Base-by-base conservation (phyloP, 2,329 filamentous ascomycete species). In the Penicillium freii region DNA sequence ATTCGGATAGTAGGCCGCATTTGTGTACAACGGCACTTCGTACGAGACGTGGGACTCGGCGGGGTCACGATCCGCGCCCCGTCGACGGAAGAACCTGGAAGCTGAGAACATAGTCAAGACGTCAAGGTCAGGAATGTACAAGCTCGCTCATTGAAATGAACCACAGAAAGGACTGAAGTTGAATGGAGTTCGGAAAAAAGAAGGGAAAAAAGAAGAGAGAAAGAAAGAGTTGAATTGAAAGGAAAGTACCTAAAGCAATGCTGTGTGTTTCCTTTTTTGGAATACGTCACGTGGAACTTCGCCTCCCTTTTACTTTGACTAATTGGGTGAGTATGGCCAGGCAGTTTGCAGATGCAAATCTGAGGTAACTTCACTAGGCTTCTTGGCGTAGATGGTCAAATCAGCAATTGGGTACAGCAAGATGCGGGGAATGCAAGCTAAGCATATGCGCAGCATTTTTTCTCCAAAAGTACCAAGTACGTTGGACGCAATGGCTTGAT, bases 1-100 rank as follows among this genome's bases (percentile, higher is more conserved):
- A 74, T 91, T 93, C n/a, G 89, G 89, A 73, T 91, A 94, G 76
- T 93, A 94, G 19, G 91, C 88, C 23, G 87, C 90, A 73, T 94
- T 94, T 68, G 84, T 67, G 64, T 71, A 77, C 47, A 76, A 68
- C 11, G 75, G 72, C 23, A 77, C 71, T 39, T 77, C 71, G 43
- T 71, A 70, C 6, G 71, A 68, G 53, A 46, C 63, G 52, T 54
- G 51, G 54, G 59, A 46, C 33, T 52, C 52, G 33, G 55, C 58
- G 62, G 65, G 57, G 63, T 61, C 58, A 51, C 21, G 56, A 19
- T 50, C 58, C 50, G 56, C 57, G 46, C 56, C 57, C 48, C 58
- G 59, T 43, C 62, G 62, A 39, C 58, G 64, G 53, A 64, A 64
- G 50, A 65, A 48, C 39, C 54, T 60, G 39, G 59, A 56, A 49